These are phyloP conservation scores for Lasiodiplodia citricola DNA, from an alignment of 2,329 filamentous ascomycete species.

Conservation along the genomic window DNA sequence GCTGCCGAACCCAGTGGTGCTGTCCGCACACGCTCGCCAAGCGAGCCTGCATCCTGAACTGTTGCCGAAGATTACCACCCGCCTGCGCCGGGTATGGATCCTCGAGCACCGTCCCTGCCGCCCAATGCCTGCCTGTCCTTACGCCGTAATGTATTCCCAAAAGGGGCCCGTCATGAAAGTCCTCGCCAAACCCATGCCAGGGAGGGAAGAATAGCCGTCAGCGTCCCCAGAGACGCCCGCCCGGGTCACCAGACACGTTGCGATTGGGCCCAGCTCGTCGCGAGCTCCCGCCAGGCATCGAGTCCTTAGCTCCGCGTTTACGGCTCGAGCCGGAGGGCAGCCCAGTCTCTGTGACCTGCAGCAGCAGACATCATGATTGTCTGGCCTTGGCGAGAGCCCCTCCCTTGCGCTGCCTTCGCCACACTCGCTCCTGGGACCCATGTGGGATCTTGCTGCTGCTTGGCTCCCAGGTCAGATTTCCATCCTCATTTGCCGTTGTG, in stretches of 20 bases:
- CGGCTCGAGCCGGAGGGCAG: conserved; percentile 15
- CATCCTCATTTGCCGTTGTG: conserved; percentile 11
- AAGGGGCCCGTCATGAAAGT: conserved; percentile 7
- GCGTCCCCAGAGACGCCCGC: not conserved
- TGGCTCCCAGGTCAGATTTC: conserved; percentile 12
- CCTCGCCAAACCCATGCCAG: conserved; percentile 3
- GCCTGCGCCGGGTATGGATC: conserved; percentile 15
- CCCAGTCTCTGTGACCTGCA: conserved; percentile 10
- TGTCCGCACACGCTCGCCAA: conserved; percentile 19
- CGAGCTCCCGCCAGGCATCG: conserved; percentile 2
- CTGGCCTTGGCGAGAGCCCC: conserved; percentile 4
- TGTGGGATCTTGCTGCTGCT: conserved; percentile 5
- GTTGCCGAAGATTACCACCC: conserved; percentile 6
- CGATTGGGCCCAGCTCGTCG: conserved; percentile 6
- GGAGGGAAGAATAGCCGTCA: conserved; percentile 22
- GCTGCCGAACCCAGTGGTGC: conserved; percentile 13
- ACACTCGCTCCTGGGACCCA: not conserved
- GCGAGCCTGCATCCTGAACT: conserved; percentile 13
- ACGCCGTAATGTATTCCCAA: conserved; percentile 3
- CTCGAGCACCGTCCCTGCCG: not conserved
- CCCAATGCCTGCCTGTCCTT: conserved; percentile 12
- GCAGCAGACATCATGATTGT: conserved; percentile 7
- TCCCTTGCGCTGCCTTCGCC: conserved; percentile 20
- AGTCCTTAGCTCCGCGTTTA: not conserved
- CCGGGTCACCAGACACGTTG: not conserved